A percentile compares a stretch with the other conserved stretches of the same genome.
phyloP scores from a whole-genome alignment of 805 yeast species.

The Isabelozyma heimii region DNA sequence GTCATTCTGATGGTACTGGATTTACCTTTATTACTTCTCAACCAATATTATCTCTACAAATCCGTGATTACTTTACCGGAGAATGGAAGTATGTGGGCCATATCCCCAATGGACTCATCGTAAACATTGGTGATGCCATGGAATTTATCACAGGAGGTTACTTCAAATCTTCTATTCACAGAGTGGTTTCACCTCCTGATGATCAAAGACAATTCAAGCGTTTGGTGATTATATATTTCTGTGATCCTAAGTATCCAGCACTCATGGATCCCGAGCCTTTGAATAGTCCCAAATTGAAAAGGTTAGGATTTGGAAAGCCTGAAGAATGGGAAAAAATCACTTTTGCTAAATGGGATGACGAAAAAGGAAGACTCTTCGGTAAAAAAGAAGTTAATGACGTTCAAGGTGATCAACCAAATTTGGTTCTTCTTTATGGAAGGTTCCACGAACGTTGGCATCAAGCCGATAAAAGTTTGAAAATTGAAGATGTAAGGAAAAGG shows the following conservation, averaged over 20 bases:
- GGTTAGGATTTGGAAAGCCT: slow-evolving; percentile 27
- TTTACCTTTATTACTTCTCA: slow-evolving; percentile 41
- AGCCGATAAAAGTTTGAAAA: slow-evolving; percentile 11
- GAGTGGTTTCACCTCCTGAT: slow-evolving; percentile 47
- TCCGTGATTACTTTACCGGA: slow-evolving; percentile 33
- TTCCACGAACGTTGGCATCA: slow-evolving; percentile 21
- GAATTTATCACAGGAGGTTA: slow-evolving; percentile 45
- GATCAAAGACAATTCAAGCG: slow-evolving; percentile 37
- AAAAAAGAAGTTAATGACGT: slow-evolving; percentile 6
- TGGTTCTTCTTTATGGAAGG: slow-evolving; percentile 14
- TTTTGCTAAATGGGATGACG: slow-evolving; percentile 37
- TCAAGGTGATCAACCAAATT: slow-evolving; percentile 16
- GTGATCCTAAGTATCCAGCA: slow-evolving; percentile 34
- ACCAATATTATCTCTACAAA: slow-evolving; percentile 39
- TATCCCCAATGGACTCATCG: slow-evolving; percentile 36
- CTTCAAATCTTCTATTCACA: slow-evolving; percentile 45
- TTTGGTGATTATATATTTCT: slow-evolving; percentile 42
- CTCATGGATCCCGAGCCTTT: slow-evolving; percentile 41
- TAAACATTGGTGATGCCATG: slow-evolving; percentile 41
- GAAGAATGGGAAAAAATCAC: slow-evolving; percentile 35
- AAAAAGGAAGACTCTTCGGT: slow-evolving; percentile 18
- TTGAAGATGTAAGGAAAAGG: slow-evolving; percentile 23
- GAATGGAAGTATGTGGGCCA: slow-evolving; percentile 41
- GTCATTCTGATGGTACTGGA: slow-evolving; percentile 46
- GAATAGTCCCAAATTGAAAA: slow-evolving; percentile 32